These are phyloP conservation scores for Colletotrichum limetticola DNA, from an alignment of 2,329 filamentous ascomycete genomes.

Conservation along the genomic window DNA sequence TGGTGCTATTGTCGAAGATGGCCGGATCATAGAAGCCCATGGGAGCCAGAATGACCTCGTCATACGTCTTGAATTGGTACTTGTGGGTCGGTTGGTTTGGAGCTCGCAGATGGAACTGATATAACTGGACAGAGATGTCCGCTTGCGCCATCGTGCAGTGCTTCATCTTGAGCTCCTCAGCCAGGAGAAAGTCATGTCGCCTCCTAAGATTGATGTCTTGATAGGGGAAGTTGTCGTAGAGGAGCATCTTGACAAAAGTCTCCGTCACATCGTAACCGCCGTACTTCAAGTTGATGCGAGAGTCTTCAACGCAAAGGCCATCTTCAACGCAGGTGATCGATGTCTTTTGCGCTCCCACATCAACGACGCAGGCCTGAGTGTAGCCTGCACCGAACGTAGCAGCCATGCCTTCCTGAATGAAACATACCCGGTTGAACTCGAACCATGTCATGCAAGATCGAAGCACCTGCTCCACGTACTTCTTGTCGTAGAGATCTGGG, in stretches of 20 bases:
- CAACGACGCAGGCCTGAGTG: constrained; percentile 92
- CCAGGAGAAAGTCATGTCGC: constrained; percentile 91
- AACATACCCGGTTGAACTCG: constrained; percentile 87
- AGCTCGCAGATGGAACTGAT: constrained; percentile 90
- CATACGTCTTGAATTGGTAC: constrained; percentile 96
- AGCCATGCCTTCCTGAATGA: constrained; percentile 95
- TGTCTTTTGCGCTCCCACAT: constrained; percentile 97
- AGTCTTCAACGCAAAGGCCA: constrained; percentile 93
- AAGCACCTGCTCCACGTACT: constrained; percentile 86
- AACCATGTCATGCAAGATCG: constrained; percentile 90
- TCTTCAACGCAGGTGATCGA: constrained; percentile 98
- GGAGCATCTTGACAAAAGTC: constrained; percentile 97
- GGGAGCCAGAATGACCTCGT: constrained; percentile 92
- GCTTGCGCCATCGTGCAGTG: constrained; percentile 92
- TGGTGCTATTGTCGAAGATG: constrained; percentile 85
- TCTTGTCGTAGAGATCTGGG: constrained; percentile 95
- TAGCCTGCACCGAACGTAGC: constrained; percentile 96
- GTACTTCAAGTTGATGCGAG: constrained; percentile 92
- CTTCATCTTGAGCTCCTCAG: constrained; percentile 95
- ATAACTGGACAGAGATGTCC: constrained; percentile 87
- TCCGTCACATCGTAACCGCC: constrained; percentile 94
- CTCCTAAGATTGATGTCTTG: constrained; percentile 91
- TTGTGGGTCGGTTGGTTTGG: constrained; percentile 90
- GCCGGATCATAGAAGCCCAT: constrained; percentile 94
- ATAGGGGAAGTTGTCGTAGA: constrained; percentile 96